These are phyloP conservation scores for Nothophoma quercina DNA, from an alignment of 2,329 filamentous ascomycete genomes.

Conservation along the genomic window DNA sequence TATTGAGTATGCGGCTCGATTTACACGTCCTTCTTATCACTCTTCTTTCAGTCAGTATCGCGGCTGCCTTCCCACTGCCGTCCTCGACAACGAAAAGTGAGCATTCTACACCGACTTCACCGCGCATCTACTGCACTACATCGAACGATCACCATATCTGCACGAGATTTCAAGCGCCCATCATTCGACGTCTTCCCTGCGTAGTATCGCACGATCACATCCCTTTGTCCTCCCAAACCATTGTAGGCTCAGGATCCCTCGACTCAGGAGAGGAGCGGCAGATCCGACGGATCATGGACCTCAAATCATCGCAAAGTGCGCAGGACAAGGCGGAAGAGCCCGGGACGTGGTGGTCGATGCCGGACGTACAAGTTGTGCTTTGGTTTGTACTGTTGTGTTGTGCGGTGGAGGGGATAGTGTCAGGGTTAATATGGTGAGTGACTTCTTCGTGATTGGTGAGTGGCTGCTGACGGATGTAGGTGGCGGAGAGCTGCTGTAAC, in stretches of 20 bases:
- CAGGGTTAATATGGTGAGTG: conserved; percentile 5
- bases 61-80: background rate
- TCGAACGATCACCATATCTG: background rate
- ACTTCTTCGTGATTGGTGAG: too few relatives aligned
- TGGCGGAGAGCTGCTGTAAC: too few relatives aligned
- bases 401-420: background rate
- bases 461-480: background rate
- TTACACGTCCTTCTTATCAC: background rate
- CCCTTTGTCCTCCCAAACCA: background rate
- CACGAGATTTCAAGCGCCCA: background rate
- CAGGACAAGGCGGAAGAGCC: background rate
- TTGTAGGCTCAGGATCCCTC: background rate
- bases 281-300: conserved; percentile 5
- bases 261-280: background rate
- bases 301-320: too few relatives aligned
- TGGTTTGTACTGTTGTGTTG: conserved; percentile 13
- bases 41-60: background rate
- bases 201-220: too few relatives aligned
- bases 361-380: conserved; percentile 8
- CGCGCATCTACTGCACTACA: background rate
- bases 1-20: background rate
- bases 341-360: background rate
- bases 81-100: background rate
- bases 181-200: background rate
- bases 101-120: too few relatives aligned